These are phyloP conservation scores for Infundibulicybe gibba DNA, from an alignment of 768 basidiomycete genomes.

Conservation along the genomic window DNA sequence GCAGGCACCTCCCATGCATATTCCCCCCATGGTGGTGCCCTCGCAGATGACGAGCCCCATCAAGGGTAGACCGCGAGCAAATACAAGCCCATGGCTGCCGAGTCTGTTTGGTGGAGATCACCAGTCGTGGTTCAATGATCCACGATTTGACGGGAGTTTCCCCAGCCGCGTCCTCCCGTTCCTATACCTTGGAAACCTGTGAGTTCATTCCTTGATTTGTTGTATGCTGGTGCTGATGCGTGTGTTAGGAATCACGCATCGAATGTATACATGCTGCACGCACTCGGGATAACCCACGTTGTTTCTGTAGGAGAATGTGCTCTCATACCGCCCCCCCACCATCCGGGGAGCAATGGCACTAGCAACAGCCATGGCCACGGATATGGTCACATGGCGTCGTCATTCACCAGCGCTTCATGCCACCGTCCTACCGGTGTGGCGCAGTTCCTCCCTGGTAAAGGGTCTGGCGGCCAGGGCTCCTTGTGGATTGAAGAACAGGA, in stretches of 20 bases:
- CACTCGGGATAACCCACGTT: constrained; percentile 94
- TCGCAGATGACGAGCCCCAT: constrained; percentile 10
- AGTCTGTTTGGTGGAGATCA: constrained; percentile 63
- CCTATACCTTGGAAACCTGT: constrained; percentile 94
- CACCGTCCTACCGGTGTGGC: constrained; percentile 24
- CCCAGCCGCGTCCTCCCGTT: constrained; percentile 91
- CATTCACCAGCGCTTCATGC: constrained; percentile 11
- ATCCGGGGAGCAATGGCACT: constrained; percentile 11
- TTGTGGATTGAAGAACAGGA: constrained; percentile 87
- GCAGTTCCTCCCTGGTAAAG: constrained; percentile 41
- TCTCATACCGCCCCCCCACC: constrained; percentile 70
- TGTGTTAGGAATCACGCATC: constrained; percentile 79
- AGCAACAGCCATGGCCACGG: constrained; percentile 8
- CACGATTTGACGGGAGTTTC: constrained; percentile 92
- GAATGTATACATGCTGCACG: constrained; percentile 95
- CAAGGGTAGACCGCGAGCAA: constrained; percentile 62
- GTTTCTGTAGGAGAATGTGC: constrained; percentile 97
- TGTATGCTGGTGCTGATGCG: neutral
- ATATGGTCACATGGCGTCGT: constrained; percentile 9
- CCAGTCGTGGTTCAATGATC: constrained; percentile 93
- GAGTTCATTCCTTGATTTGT: constrained; percentile 30
- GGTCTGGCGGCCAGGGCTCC: constrained; percentile 58
- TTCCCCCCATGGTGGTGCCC: constrained; percentile 22
- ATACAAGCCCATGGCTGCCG: constrained; percentile 64
- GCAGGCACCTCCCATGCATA: constrained; percentile 17